phyloP scores from a whole-genome alignment of 2,329 filamentous ascomycete species.

The Fusarium tjaetaba region DNA sequence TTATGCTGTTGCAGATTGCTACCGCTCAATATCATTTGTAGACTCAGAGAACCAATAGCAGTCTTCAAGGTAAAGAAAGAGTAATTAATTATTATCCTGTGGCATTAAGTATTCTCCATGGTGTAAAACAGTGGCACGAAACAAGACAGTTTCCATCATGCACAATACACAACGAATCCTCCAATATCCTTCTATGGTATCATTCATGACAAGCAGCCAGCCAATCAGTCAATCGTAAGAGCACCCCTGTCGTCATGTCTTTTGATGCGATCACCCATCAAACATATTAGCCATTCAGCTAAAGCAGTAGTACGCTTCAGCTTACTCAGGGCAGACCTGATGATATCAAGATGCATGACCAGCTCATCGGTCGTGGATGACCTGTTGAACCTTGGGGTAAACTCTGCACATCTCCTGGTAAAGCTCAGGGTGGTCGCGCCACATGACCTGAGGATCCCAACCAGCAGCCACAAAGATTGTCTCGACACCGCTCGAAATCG shows the following conservation, averaged over 20 bases:
- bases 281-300: background rate
- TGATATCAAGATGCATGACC: too few relatives aligned
- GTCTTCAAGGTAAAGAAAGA: background rate
- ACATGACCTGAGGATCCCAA: slow-evolving; percentile 78
- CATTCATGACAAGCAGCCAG: background rate
- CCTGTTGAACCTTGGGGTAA: slow-evolving; percentile 84
- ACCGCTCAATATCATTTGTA: background rate
- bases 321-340: background rate
- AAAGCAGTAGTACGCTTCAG: too few relatives aligned
- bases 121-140: background rate
- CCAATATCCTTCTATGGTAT: slow-evolving; percentile 25
- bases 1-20: background rate
- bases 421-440: slow-evolving; percentile 82
- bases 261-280: background rate
- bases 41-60: fast-evolving
- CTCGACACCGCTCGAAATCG: slow-evolving; percentile 87
- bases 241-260: background rate
- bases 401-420: slow-evolving; percentile 82
- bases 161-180: background rate
- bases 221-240: background rate
- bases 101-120: background rate
- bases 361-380: slow-evolving; percentile 61
- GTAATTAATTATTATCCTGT: slow-evolving; percentile 4
- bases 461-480: slow-evolving; percentile 87
- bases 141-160: background rate